Conservation (phyloP, 176 grass and related monocot genomes). For the Puccinellia tenuiflora region DNA sequence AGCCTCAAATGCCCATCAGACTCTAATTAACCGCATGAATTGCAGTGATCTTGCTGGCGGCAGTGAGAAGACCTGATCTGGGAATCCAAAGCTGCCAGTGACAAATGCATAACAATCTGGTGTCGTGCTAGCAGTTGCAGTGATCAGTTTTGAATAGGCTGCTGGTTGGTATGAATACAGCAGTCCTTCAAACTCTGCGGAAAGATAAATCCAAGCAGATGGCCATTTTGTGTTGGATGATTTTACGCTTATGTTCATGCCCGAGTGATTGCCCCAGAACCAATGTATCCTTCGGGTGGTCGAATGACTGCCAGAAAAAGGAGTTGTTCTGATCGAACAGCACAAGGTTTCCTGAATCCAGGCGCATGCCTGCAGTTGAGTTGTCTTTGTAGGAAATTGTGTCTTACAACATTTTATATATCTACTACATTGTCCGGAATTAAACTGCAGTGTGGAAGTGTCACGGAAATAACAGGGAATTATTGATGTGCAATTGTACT, state of each 20-base stretch:
- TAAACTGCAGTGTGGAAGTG: too few relatives aligned
- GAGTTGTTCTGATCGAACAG: conserved; percentile 18
- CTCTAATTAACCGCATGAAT: conserved; percentile 27
- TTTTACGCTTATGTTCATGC: background rate
- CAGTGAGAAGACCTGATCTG: background rate
- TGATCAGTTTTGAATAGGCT: background rate
- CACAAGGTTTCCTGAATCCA: conserved; percentile 37
- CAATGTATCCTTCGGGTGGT: conserved; percentile 45
- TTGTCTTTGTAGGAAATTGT: too few relatives aligned
- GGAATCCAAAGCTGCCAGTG: conserved; percentile 28
- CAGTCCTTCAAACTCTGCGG: conserved; percentile 4
- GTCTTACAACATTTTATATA: too few relatives aligned
- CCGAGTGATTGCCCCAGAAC: conserved; percentile 30
- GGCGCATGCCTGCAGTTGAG: conserved; percentile 12
- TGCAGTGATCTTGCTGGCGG: background rate
- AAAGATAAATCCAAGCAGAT: conserved; percentile 7
- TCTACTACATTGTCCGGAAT: too few relatives aligned
- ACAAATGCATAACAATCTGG: conserved; percentile 19
- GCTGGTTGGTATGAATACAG: background rate
- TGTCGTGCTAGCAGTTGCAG: background rate
- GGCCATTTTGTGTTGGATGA: background rate
- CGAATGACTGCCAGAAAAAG: conserved; percentile 39
- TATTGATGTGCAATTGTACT: too few relatives aligned
- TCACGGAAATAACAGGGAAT: too few relatives aligned
- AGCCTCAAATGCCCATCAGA: conserved; percentile 27